Base-by-base conservation (phyloP, 2,329 filamentous ascomycete genomes). In the Cercospora brassicicola region DNA sequence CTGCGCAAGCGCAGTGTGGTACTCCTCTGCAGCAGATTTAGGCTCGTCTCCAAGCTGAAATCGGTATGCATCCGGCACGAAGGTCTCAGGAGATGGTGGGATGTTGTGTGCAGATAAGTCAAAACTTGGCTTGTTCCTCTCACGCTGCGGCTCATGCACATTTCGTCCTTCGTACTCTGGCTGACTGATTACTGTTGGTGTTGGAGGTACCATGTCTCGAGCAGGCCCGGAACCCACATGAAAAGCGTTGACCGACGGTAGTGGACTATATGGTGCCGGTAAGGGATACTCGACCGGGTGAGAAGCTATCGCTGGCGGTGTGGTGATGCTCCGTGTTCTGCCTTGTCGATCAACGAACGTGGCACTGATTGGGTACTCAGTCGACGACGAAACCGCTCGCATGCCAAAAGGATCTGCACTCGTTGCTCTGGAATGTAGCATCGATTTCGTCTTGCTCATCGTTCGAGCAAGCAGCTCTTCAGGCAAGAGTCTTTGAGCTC, bases 391-490 rank as follows among this genome's bases (percentile, higher is more conserved):
- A 15, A 28, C 11, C 45, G 36, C 59, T 36, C 65, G 59, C 7
- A 15, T 59, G 18, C 56, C 61, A n/a, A 73, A 65, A 18, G 64
- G 65, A 3, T 67, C 69, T 9, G 69, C 18, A 30, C 71, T 74
- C 8, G 59, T 56, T 7, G 69, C 15, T 11, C 72, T 68, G 6
- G 70, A 33, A 8, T 73, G 72, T 8, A 71, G 69, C 10, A 70
- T 69, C 5, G 73, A 74, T 57, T 67, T 61, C 1, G 62, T 61
- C 20, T 64, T 72, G 18, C 60, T 70, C 31, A 68, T 48, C 1
- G 59, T 69, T 65, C 72, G 73, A 23, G 74, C 75, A 23, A 74
- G 72, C 6, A 76, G 65, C 65, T 78, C 76, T 65, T 78, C 76
- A 7, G 76, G 76, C n/a, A 78, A 69, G 13, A 78, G 62, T 36